Evolutionary conservation across 805 yeast genomes (phyloP), one percentile per base, ranked within the genome.

Genomic region (Nakazawaea populi): DNA sequence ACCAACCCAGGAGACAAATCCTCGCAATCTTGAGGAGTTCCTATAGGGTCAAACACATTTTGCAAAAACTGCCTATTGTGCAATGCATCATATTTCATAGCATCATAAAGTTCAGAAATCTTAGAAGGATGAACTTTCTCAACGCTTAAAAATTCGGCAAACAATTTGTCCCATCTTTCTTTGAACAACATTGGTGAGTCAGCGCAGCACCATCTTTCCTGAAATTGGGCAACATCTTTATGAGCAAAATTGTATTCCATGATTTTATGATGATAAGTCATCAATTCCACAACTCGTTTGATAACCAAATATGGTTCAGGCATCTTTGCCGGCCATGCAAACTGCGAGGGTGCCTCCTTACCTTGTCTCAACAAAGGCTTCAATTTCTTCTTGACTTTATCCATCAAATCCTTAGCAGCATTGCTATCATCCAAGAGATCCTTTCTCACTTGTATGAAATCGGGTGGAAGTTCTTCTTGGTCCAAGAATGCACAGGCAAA

Each of bases 321-420:
- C 88, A 94, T 90, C 64, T 89, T 89, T 18, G 94, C 88, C 0
- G 99, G 99, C 99, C 99, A 94, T 0, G 99, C 88, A 67, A 94
- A 94, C 63, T 94, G 97, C 0, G 95, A 87, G 14, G 99, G 98
- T 0, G 98, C 97, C 59, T 89, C 96, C 50, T 89, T 88, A 1
- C 99, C 99, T 67, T 91, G 94, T 68, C 99, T 80, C 48, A 94
- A 73, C 61, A 94, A 73, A 1, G 98, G 97, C 68, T 94, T 94
- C 62, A 94, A 76, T 73, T 91, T 89, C 80, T 94, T 94, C 69
- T 94, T 94, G 38, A 94, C 99, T 62, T 90, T 88, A 63, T 94
- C 99, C 98, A 92, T 94, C 46, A 89, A 74, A 64, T 89, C 97
- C 63, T 94, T 94, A 2, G 99, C 99, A 1, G 99, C 99, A 64